A percentile compares a stretch with the other conserved stretches of the same genome.
phyloP scores from a whole-genome alignment of 2,329 filamentous ascomycete species.

The Aspergillus amoenus region DNA sequence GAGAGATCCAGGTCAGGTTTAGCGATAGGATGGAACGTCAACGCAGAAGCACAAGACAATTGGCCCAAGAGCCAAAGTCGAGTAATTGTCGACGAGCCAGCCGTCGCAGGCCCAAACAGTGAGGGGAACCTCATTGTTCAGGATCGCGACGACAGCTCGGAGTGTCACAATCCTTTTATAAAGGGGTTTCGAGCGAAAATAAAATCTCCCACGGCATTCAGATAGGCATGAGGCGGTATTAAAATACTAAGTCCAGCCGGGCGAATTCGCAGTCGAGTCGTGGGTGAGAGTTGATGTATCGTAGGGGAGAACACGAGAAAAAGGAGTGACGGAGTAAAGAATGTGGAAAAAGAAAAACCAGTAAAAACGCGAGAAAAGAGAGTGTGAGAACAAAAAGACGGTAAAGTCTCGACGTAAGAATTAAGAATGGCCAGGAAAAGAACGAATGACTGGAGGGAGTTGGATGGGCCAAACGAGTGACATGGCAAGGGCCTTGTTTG shows the following conservation, averaged over 20 bases:
- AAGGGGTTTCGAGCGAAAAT: conserved; percentile 4
- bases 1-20: conserved; percentile 64
- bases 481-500: conserved; percentile 25
- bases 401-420: conserved; percentile 10
- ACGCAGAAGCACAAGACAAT: conserved; percentile 26
- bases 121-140: conserved; percentile 46
- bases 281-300: conserved; percentile 13
- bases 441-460: conserved; percentile 33
- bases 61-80: conserved; percentile 25
- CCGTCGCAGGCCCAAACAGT: conserved; percentile 47
- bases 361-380: conserved; percentile 14
- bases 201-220: conserved; percentile 13
- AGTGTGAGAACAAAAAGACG: conserved; percentile 9
- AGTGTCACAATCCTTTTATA: conserved; percentile 2
- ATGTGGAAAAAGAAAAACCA: conserved; percentile 18
- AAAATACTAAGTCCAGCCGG: conserved; percentile 14
- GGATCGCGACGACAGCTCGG: conserved; percentile 38
- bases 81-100: conserved; percentile 35
- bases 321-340: conserved; percentile 20
- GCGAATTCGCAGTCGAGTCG: conserved; percentile 10
- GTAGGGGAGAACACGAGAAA: conserved; percentile 17
- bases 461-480: conserved; percentile 27
- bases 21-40: conserved; percentile 38
- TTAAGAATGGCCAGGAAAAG: conserved; percentile 18
- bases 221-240: conserved; percentile 1